Evolutionary conservation across 225 moss, liverwort and hornwort species (phyloP).

Genomic region (Neckera pumila): DNA sequence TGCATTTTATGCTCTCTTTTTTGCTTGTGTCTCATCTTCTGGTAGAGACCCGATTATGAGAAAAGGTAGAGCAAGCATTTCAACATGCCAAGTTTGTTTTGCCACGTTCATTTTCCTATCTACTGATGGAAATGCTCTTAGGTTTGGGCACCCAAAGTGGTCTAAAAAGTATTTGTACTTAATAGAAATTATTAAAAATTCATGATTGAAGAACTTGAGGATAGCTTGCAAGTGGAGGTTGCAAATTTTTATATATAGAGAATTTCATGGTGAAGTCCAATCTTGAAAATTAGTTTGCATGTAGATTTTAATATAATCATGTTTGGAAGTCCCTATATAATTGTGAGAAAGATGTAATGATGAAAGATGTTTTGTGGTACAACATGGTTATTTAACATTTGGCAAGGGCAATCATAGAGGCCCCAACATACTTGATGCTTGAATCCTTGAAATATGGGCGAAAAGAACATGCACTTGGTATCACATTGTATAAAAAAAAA

Average conservation of each 20-base stretch:
- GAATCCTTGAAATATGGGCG: not conserved
- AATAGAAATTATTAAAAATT: not conserved
- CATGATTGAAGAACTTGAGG: not conserved
- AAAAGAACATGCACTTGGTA: not conserved
- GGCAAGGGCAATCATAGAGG: not conserved
- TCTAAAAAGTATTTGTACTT: not conserved
- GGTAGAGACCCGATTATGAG: rapidly evolving
- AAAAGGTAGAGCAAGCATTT: not conserved
- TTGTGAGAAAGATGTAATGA: not conserved
- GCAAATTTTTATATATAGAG: not conserved
- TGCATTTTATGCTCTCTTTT: rapidly evolving
- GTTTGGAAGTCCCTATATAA: not conserved
- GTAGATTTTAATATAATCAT: not conserved
- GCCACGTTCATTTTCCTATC: rapidly evolving
- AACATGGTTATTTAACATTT: not conserved
- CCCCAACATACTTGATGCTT: not conserved
- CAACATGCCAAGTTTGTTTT: not conserved
- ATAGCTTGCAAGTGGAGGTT: not conserved
- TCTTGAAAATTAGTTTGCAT: not conserved
- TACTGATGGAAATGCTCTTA: rapidly evolving
- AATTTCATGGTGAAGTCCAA: not conserved
- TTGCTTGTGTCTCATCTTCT: rapidly evolving
- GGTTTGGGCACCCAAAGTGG: not conserved
- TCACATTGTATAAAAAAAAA: not conserved
- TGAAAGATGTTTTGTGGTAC: not conserved